phyloP scores from a whole-genome alignment of 257 asterid genomes.

The Cynanchum wilfordii region DNA sequence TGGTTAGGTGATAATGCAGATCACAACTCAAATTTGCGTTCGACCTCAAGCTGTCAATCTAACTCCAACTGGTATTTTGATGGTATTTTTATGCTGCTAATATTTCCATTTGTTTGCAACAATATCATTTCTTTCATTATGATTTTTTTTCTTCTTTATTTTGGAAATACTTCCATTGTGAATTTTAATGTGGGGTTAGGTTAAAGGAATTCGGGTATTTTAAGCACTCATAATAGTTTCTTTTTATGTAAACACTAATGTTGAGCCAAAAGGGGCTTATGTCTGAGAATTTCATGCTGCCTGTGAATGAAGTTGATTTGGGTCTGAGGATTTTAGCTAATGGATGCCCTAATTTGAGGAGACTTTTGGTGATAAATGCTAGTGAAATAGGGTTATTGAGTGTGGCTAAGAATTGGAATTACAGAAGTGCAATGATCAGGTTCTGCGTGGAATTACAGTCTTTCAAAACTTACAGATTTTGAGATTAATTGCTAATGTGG shows the following conservation, averaged over 20 bases:
- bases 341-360: conserved; percentile 58
- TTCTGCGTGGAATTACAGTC: conserved; percentile 68
- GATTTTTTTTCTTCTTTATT: too few species aligned
- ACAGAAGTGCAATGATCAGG: conserved; percentile 57
- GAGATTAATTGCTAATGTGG: too few species aligned
- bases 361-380: conserved; percentile 49
- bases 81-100: too few species aligned
- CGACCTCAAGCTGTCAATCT: too few species aligned
- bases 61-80: too few species aligned
- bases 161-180: too few species aligned
- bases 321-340: conserved; percentile 48
- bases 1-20: conserved; percentile 99
- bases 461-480: conserved; percentile 56
- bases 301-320: conserved; percentile 39
- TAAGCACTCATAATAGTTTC: conserved; percentile 30
- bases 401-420: conserved; percentile 61
- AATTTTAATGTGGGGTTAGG: too few species aligned
- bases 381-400: conserved; percentile 57
- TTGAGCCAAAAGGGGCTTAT: conserved; percentile 39
- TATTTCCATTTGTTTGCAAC: too few species aligned
- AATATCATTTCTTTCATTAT: too few species aligned
- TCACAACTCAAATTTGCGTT: too few species aligned
- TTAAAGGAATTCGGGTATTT: conserved; percentile 45
- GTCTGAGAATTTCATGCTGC: conserved; percentile 35
- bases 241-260: conserved; percentile 36